These are phyloP conservation scores for Cyclostephanos tholiformis DNA, from an alignment of 108 stramenopile species.

Conservation along the genomic window DNA sequence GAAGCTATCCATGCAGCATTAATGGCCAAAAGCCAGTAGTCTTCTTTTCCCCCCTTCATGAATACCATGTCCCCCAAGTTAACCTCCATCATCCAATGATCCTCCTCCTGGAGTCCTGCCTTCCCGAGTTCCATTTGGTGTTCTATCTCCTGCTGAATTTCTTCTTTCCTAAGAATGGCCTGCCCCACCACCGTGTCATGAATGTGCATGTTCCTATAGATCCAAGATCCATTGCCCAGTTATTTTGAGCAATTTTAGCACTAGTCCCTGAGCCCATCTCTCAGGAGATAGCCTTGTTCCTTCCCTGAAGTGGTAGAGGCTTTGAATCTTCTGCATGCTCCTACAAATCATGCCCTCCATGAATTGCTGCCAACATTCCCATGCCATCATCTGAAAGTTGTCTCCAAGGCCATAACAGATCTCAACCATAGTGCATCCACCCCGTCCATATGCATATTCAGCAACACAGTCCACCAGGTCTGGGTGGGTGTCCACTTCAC, in stretches of 20 bases:
- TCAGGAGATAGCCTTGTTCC: too few species aligned
- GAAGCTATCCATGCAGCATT: too few species aligned
- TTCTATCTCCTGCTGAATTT: neutral
- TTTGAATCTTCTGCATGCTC: too few species aligned
- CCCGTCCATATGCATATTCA: neutral
- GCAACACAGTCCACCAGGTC: neutral
- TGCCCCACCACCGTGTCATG: neutral
- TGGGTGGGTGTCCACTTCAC: neutral
- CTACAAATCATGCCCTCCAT: constrained; percentile 24
- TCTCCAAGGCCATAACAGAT: neutral
- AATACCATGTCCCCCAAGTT: too few species aligned
- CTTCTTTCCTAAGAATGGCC: constrained; percentile 3
- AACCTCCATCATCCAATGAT: constrained; percentile 1
- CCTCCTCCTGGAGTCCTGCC: constrained; percentile 3
- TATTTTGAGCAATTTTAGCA: too few species aligned
- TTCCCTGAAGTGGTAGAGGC: too few species aligned
- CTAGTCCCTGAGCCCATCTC: too few species aligned
- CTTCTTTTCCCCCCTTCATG: too few species aligned
- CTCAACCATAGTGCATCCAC: neutral
- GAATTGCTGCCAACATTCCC: constrained; percentile 12
- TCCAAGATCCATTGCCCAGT: constrained; percentile 8
- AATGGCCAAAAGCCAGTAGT: too few species aligned
- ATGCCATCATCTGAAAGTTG: neutral
- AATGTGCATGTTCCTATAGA: constrained; percentile 3
- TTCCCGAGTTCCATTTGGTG: constrained; percentile 1